Evolutionary conservation across 306 rosid genomes (phyloP).

Genomic region (Oxytropis ochrocephala): DNA sequence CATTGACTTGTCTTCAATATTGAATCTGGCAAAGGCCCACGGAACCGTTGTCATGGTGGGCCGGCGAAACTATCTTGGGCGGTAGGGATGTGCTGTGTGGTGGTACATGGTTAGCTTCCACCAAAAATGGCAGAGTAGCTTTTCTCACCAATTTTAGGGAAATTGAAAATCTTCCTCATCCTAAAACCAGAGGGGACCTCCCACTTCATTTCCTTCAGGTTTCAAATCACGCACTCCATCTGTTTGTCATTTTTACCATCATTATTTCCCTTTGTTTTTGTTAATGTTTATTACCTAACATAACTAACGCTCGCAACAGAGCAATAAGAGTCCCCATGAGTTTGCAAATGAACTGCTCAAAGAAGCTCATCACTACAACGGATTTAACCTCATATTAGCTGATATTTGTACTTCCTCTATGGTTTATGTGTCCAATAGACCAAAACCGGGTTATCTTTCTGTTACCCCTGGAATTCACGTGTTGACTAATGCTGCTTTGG

Average conservation of each 20-base stretch:
- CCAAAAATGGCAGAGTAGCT: constrained; percentile 52
- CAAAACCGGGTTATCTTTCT: constrained; percentile 24
- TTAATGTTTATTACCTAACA: background rate
- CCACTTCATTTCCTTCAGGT: constrained; percentile 66
- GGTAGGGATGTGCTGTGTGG: constrained; percentile 62
- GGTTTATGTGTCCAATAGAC: constrained; percentile 75
- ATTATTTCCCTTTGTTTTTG: background rate
- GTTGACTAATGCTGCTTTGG: constrained; percentile 62
- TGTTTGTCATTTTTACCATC: background rate
- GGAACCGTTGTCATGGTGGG: constrained; percentile 63
- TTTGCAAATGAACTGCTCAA: constrained; percentile 51
- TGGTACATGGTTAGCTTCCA: constrained; percentile 76
- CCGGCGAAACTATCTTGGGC: constrained; percentile 43
- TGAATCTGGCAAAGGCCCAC: constrained; percentile 43
- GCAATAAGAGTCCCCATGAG: constrained; percentile 53
- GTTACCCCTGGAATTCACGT: constrained; percentile 81
- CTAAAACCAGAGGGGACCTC: constrained; percentile 69
- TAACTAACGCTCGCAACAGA: constrained; percentile 24
- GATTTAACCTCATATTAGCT: constrained; percentile 65
- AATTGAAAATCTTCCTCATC: constrained; percentile 21
- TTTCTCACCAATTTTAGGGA: constrained; percentile 75
- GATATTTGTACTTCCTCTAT: constrained; percentile 53
- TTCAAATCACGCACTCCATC: background rate
- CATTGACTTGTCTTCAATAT: background rate
- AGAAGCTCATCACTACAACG: constrained; percentile 61